Percentiles rank a stretch among this genome's conserved stretches.
phyloP scores from a whole-genome alignment of 306 rosid species.

The Sesbania bispinosa region DNA sequence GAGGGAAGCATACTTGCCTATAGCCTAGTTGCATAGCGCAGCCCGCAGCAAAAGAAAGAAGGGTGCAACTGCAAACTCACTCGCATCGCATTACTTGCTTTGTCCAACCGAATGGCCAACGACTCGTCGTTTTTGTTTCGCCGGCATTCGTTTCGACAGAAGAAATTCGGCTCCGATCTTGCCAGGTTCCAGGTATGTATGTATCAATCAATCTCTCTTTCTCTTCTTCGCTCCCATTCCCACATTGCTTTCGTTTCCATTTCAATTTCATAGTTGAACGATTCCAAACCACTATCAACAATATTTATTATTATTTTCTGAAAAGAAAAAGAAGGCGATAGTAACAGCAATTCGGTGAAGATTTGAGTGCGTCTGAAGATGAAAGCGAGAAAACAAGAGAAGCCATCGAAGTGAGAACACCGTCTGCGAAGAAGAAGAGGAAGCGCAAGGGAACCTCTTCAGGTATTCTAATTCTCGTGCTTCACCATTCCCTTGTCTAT shows the following conservation, averaged over 20 bases:
- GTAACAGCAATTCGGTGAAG: conserved; percentile 28
- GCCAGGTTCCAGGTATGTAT: conserved; percentile 78
- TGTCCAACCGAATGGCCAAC: conserved; percentile 45
- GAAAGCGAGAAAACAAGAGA: conserved; percentile 35
- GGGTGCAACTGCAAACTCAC: neutral
- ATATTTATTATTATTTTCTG: neutral
- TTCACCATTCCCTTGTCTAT: neutral
- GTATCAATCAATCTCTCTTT: neutral
- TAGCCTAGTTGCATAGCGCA: no score
- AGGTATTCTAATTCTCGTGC: conserved; percentile 38
- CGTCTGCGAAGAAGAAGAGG: conserved; percentile 65
- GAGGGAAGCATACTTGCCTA: no score
- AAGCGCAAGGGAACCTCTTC: conserved; percentile 58
- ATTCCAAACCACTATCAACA: no score
- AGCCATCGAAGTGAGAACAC: conserved; percentile 14
- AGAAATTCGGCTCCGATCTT: conserved; percentile 66
- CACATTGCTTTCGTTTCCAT: neutral
- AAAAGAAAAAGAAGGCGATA: conserved; percentile 46
- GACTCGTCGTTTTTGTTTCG: conserved; percentile 69
- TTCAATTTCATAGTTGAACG: neutral
- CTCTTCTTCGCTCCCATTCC: neutral
- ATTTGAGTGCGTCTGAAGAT: conserved; percentile 29
- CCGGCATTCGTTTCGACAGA: conserved; percentile 72
- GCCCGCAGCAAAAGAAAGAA: neutral
- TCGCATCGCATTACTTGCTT: neutral